A percentile compares a stretch with the other conserved stretches of the same genome.
Conservation (phyloP, 2,329 filamentous ascomycete species). For the Botrytis pseudocinerea region DNA sequence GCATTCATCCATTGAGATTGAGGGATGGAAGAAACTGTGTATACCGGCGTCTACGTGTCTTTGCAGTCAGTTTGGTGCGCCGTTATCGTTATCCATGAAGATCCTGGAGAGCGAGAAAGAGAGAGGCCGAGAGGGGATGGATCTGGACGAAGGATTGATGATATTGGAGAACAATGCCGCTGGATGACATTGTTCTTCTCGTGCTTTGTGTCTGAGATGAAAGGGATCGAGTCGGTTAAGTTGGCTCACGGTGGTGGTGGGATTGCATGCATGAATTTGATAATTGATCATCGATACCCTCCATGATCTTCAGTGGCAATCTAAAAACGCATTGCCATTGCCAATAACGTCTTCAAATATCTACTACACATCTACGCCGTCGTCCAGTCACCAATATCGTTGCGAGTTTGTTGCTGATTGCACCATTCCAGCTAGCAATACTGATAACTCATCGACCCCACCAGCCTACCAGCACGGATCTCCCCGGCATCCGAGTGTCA, state of each 20-base stretch:
- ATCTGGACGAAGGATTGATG: not conserved
- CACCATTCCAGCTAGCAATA: not conserved
- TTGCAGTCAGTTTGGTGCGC: not conserved
- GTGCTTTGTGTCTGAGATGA: not conserved
- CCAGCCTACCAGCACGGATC: conserved; percentile 4
- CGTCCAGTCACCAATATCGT: no score
- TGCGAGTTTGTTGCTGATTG: not conserved
- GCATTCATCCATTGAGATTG: not conserved
- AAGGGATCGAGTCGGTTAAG: not conserved
- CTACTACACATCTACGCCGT: not conserved
- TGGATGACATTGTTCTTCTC: not conserved
- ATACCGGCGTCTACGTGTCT: not conserved
- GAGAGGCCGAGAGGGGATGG: not conserved
- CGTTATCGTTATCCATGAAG: no score
- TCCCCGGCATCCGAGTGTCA: fast-evolving
- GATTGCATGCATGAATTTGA: not conserved
- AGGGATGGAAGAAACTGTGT: not conserved
- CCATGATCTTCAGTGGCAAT: not conserved
- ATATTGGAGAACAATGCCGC: not conserved
- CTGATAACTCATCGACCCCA: not conserved
- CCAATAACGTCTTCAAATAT: not conserved
- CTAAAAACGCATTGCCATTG: not conserved
- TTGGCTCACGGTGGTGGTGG: no score
- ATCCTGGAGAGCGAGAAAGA: not conserved
- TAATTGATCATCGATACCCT: not conserved